Evolutionary conservation across 495 filamentous ascomycete genomes (phyloP).

Genomic region (Annulohypoxylon bovei): DNA sequence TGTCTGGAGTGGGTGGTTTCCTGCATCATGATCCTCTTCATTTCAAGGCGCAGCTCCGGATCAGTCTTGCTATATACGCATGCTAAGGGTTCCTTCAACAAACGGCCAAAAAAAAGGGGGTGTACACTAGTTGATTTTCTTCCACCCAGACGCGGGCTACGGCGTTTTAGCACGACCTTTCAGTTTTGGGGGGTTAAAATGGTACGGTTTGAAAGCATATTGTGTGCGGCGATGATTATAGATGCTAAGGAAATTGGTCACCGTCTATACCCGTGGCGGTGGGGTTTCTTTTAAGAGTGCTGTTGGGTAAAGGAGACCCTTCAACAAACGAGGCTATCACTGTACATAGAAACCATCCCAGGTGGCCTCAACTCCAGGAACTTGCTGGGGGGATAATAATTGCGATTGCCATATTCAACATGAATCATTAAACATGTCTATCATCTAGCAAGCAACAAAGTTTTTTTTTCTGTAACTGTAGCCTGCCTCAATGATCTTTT

Average conservation of each 20-base stretch:
- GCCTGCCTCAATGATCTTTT: constrained; percentile 5
- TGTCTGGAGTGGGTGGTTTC: constrained; percentile 23
- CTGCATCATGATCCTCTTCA: constrained; percentile 34
- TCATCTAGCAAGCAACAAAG: background rate
- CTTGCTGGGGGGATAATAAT: constrained; percentile 31
- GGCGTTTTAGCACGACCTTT: constrained; percentile 30
- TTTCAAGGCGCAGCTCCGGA: constrained; percentile 24
- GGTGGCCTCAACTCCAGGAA: constrained; percentile 23
- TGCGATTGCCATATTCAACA: constrained; percentile 39
- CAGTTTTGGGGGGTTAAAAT: constrained; percentile 15
- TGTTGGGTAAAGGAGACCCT: constrained; percentile 31
- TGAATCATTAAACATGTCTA: constrained; percentile 13
- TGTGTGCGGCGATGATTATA: constrained; percentile 16
- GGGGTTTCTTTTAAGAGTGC: constrained; percentile 7
- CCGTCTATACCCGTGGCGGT: constrained; percentile 27
- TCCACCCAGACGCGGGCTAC: constrained; percentile 3
- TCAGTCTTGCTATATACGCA: constrained; percentile 40
- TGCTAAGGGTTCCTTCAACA: constrained; percentile 25
- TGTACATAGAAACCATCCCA: constrained; percentile 34
- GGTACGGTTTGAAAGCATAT: constrained; percentile 19
- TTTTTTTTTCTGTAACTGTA: background rate
- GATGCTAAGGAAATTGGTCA: constrained; percentile 7
- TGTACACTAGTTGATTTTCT: constrained; percentile 37
- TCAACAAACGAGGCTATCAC: constrained; percentile 31
- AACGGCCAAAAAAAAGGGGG: constrained; percentile 17